Percentiles rank a stretch among this genome's conserved stretches.
These are phyloP conservation scores for Mangifera indica DNA, from an alignment of 345 rosid species.

Conservation along the genomic window DNA sequence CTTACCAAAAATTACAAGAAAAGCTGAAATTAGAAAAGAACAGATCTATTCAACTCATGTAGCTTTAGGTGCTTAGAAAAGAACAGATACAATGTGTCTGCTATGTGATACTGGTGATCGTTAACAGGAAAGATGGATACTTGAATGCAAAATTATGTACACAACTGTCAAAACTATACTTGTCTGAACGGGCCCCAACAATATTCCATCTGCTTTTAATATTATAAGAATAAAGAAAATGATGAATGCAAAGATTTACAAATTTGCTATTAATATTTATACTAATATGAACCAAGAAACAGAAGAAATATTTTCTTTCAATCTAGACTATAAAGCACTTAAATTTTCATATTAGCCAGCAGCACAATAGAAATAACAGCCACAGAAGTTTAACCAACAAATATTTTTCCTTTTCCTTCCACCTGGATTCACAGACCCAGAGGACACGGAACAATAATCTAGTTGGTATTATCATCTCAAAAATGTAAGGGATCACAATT, in stretches of 20 bases:
- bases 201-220: constrained; percentile 7
- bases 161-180: neutral
- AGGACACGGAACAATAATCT: neutral
- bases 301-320: neutral
- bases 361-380: neutral
- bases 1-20: neutral
- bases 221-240: neutral
- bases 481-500: neutral
- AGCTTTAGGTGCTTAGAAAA: neutral
- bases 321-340: neutral
- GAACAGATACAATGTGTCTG: neutral
- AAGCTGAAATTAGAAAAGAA: neutral
- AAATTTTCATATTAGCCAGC: neutral
- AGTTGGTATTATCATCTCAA: neutral
- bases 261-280: neutral
- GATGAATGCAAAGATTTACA: neutral
- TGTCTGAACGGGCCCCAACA: neutral
- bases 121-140: neutral
- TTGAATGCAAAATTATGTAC: neutral
- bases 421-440: neutral
- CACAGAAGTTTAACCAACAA: neutral
- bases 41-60: neutral
- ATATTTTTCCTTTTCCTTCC: neutral
- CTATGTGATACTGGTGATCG: neutral
- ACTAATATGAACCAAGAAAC: neutral